These are phyloP conservation scores for Tuber melanosporum DNA, from an alignment of 495 filamentous ascomycete species.

Conservation along the genomic window DNA sequence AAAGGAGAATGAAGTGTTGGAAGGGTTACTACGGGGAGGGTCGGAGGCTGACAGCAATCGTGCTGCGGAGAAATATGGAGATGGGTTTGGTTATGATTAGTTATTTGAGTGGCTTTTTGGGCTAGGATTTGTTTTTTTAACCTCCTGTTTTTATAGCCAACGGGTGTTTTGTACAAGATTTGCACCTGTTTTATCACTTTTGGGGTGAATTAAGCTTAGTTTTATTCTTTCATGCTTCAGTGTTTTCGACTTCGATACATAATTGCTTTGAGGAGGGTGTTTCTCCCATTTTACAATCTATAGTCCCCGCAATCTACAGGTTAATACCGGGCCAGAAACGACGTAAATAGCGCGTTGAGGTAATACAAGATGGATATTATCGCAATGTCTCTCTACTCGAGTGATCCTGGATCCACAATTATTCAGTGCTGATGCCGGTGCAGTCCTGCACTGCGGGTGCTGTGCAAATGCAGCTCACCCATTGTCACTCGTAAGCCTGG, in stretches of 20 bases:
- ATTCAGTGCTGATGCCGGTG: neutral
- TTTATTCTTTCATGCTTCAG: neutral
- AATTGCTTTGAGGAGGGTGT: neutral
- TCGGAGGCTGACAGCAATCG: neutral
- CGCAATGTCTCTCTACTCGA: neutral
- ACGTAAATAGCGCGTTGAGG: neutral
- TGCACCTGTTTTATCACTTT: neutral
- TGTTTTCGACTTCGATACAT: neutral
- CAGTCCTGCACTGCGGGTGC: neutral
- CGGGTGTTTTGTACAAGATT: neutral
- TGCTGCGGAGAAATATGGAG: neutral
- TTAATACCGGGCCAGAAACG: neutral
- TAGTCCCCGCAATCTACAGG: neutral
- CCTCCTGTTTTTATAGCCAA: neutral
- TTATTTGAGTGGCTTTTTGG: neutral
- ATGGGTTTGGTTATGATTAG: neutral
- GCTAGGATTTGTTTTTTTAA: neutral
- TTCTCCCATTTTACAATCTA: neutral
- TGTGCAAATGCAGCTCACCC: neutral
- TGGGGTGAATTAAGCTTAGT: neutral
- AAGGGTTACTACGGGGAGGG: conserved; percentile 19
- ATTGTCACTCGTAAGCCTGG: neutral
- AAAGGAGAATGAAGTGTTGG: conserved; percentile 30
- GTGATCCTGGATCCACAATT: neutral
- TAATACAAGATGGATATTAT: neutral